Base-by-base conservation (phyloP, 1,284 basidiomycete species). In the Filobasidium uniguttulatum region DNA sequence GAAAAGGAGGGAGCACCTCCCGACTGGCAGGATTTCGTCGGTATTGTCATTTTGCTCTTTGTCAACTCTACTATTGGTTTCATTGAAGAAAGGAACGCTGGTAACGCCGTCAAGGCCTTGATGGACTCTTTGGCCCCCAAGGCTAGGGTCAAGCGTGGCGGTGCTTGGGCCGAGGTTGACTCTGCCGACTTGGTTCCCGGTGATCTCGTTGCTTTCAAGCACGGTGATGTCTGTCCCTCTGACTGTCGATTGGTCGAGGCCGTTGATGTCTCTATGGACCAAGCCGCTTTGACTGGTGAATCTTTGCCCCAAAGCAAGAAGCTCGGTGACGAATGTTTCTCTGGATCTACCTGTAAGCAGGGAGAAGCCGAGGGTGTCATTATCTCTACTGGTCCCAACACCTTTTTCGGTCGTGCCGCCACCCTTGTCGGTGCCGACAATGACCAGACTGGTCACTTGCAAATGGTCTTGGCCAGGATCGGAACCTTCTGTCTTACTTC, bases 111-210 rank as follows among this genome's bases (percentile, higher is more conserved):
- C 75, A 96, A 94, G 75, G 90, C 90, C 12, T 84, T 97, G 59
- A 97, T 96, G 91, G 91, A 96, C 69, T 96, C 91, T 15, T 84
- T 97, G 58, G 91, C 93, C 19, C 93, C 90, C 69, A 96, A 96
- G 75, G 91, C 91, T 33, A 84, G 82, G 71, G 85, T 85, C 63
- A 85, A 80, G 73, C 89, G 91, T 58, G 76, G 77, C 59, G 85
- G 85, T 55, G 62, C 63, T 35, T 94, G 89, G 89, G 66, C 70
- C 31, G 90, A 96, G 70, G 83, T 94, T 59, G 90, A 96, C 62
- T 87, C 85, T 0, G 59, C 88, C 41, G 78, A 76, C 41, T 80
- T 96, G 53, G 89, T 94, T 43, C 89, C 90, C 52, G 89, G 90
- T 69, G 90, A 96, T 62, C 83, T 94, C 76, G 72, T 96, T 58